These are phyloP conservation scores for Populus alba DNA, from an alignment of 345 rosid species.

Conservation along the genomic window DNA sequence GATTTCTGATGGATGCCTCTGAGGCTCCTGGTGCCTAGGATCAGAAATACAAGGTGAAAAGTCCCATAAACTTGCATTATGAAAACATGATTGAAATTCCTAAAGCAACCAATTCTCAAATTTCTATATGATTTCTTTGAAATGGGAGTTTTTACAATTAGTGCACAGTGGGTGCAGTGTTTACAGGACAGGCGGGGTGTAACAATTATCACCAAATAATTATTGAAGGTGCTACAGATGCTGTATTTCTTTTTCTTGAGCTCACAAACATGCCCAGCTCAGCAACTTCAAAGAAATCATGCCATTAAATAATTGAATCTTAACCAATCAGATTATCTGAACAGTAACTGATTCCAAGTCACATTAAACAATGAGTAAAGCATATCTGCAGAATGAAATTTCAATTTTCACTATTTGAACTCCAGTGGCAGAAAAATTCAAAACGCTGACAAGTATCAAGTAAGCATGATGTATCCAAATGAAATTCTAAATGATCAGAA, in stretches of 20 bases:
- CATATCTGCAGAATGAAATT: not conserved
- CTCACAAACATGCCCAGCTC: not conserved
- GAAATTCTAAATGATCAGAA: too few relatives aligned
- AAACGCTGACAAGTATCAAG: not conserved
- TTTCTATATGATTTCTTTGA: not conserved
- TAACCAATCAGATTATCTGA: not conserved
- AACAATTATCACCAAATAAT: not conserved
- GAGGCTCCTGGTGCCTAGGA: constrained; percentile 74
- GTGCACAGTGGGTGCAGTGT: too few relatives aligned
- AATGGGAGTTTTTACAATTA: too few relatives aligned
- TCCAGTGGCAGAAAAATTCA: not conserved
- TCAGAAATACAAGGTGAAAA: constrained; percentile 1
- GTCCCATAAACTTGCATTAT: not conserved
- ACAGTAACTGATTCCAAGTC: not conserved
- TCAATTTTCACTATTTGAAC: not conserved
- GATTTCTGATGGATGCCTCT: constrained; percentile 72
- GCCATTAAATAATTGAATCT: not conserved
- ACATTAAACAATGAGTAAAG: not conserved
- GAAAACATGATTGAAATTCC: not conserved
- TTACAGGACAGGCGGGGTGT: too few relatives aligned
- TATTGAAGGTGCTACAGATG: not conserved
- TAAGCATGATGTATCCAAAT: not conserved
- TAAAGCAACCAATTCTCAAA: not conserved
- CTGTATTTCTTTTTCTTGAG: not conserved
- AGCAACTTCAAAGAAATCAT: not conserved